phyloP scores from a whole-genome alignment of 345 rosid genomes.

The Barbarea vulgaris region DNA sequence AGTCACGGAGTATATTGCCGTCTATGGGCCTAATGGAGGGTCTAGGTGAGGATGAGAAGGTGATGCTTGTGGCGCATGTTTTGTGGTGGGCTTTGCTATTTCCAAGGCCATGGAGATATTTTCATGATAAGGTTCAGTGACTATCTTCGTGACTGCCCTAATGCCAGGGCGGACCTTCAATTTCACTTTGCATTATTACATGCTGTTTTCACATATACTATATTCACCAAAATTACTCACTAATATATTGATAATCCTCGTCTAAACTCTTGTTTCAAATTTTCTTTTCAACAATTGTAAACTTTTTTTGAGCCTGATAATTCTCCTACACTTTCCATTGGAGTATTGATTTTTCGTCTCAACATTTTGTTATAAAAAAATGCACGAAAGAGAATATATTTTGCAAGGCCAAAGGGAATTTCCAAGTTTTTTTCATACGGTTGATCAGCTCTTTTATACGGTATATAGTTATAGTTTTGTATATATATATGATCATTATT shows the following conservation, averaged over 20 bases:
- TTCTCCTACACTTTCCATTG: constrained; percentile 59
- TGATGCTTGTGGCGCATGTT: constrained; percentile 35
- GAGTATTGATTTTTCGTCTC: no score
- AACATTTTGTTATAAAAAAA: no score
- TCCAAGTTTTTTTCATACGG: no score
- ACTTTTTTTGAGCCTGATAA: constrained; percentile 35
- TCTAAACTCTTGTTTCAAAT: background rate
- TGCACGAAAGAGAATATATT: no score
- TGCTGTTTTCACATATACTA: background rate
- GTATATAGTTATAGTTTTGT: no score
- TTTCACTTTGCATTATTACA: constrained; percentile 9
- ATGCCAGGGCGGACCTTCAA: constrained; percentile 31
- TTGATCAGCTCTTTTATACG: no score
- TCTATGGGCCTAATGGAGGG: constrained; percentile 18
- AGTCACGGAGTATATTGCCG: background rate
- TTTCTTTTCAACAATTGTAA: background rate
- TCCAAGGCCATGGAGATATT: constrained; percentile 31
- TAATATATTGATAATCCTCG: background rate
- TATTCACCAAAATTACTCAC: background rate
- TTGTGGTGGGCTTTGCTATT: constrained; percentile 29
- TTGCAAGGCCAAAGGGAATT: no score
- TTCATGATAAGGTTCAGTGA: constrained; percentile 26
- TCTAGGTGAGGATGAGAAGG: constrained; percentile 23
- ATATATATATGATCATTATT: no score
- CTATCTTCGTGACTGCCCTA: constrained; percentile 31